Base-by-base conservation (phyloP, 495 filamentous ascomycete species). In the Cercophora samala region DNA sequence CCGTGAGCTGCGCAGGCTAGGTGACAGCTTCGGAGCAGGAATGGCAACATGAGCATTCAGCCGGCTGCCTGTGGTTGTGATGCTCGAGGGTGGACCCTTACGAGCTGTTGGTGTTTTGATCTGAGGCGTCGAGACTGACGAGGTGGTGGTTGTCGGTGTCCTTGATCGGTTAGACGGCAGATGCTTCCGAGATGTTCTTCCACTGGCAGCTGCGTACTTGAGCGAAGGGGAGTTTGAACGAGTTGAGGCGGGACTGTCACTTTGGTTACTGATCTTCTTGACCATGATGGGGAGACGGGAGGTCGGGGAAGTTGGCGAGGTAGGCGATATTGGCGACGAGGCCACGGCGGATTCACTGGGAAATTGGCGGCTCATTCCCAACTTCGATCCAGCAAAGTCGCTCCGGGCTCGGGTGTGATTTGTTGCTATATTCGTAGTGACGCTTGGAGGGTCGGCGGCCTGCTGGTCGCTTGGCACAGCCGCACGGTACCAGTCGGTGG, bases 1-100 rank as follows among this genome's bases (percentile, higher is more conserved):
- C 53, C 91, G 83, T 11, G 93, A 96, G 69, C 92, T 93, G 65
- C 93, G 86, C 22, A 97, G 79, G 15, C 88, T 89, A 0, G 93
- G 93, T 4, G 84, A 87, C 25, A 80, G 69, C 66, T 85, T 86
- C 2, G 83, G 79, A 9, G 75, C 70, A 23, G 84, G 79, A 5
- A 78, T 72, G 58, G 82, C 76, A 37, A 86, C 84, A 64, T 84
- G 85, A 21, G 83, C 83, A 69, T 82, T 83, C 26, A 86, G 79
- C 58, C 83, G 81, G n/a, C 65, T 78, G 37, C 70, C 62, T 21
- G 74, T 64, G 18, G 71, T 76, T 15, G 71, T 59, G 17, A 79
- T 70, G 6, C 72, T 72, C 1, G 70, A 60, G 4, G 76, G 77
- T 3, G 76, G 73, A 8, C 71, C 55, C 53, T 77, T 78, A 51